phyloP scores from a whole-genome alignment of 345 rosid species.

The Eucalyptus curtisii region DNA sequence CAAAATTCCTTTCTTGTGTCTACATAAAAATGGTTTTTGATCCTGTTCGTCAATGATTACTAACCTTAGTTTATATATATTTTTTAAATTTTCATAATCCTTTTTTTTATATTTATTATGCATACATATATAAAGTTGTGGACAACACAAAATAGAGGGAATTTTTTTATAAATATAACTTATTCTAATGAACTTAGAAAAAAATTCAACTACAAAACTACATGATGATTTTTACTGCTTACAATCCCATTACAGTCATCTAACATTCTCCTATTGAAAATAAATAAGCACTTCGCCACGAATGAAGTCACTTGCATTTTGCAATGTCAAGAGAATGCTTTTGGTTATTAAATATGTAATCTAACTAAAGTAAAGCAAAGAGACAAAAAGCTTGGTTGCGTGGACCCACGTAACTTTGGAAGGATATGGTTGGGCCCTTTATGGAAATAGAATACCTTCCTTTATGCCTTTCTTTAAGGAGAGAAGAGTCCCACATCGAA shows the following conservation, averaged over 20 bases:
- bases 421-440: background rate
- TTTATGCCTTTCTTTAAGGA: background rate
- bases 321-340: background rate
- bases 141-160: too few species aligned
- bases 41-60: background rate
- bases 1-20: background rate
- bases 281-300: background rate
- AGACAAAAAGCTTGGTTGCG: background rate
- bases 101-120: too few species aligned
- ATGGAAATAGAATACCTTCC: background rate
- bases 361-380: background rate
- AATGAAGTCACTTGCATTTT: background rate
- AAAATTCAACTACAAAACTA: background rate
- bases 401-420: background rate
- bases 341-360: background rate
- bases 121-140: too few species aligned
- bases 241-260: background rate
- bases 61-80: background rate
- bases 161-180: too few species aligned
- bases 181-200: too few species aligned
- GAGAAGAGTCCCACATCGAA: background rate
- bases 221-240: background rate
- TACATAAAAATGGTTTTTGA: background rate
- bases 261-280: background rate
- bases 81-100: background rate